These are phyloP conservation scores for Jimgerdemannia lactiflua DNA, from an alignment of 192 early-diverging fungal species.

Conservation along the genomic window DNA sequence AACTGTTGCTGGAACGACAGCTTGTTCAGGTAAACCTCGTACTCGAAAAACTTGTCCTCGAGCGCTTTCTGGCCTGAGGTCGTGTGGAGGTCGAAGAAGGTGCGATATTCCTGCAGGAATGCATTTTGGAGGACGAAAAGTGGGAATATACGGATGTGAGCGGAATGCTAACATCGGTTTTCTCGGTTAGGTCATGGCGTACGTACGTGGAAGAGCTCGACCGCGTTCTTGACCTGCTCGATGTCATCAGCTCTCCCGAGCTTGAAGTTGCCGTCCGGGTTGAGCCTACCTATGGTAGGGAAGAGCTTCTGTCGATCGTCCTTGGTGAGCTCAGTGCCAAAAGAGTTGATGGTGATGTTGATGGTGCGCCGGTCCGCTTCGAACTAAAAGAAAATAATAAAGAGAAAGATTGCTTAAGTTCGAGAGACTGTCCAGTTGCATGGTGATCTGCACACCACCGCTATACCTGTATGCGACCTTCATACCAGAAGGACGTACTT, in stretches of 20 bases:
- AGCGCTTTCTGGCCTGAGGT: conserved; percentile 58
- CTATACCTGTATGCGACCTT: too few species aligned
- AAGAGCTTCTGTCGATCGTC: conserved; percentile 96
- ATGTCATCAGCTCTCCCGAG: conserved; percentile 88
- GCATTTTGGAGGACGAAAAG: too few species aligned
- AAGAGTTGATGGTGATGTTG: conserved; percentile 99
- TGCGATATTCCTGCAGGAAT: conserved; percentile 72
- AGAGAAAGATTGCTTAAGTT: background rate
- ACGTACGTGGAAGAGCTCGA: conserved; percentile 80
- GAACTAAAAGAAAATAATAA: conserved; percentile 69
- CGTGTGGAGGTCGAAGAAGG: conserved; percentile 66
- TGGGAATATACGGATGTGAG: too few species aligned
- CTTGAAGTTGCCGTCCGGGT: conserved; percentile 84
- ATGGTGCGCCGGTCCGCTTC: conserved; percentile 98
- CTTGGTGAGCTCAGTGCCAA: conserved; percentile 95
- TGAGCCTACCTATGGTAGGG: conserved; percentile 87
- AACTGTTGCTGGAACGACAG: conserved; percentile 95
- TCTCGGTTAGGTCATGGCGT: background rate
- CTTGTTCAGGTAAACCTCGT: conserved; percentile 94
- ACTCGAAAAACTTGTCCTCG: conserved; percentile 95
- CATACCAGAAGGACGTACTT: too few species aligned
- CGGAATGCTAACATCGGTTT: too few species aligned
- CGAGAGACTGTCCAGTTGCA: background rate
- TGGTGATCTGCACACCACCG: too few species aligned
- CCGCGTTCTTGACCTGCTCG: conserved; percentile 86